phyloP scores from a whole-genome alignment of 257 asterid genomes.

The Euphrasia confusa region DNA sequence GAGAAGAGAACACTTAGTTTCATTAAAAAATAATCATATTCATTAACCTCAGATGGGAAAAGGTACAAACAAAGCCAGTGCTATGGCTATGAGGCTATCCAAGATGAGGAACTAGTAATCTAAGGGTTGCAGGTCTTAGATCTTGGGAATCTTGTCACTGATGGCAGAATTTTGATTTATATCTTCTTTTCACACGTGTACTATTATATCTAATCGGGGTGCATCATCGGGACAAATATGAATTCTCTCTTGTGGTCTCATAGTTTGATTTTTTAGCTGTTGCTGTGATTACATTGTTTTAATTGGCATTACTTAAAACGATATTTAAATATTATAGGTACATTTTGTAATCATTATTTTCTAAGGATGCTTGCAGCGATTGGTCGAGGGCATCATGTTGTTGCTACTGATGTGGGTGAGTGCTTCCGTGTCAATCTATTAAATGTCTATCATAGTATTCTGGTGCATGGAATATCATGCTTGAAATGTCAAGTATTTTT shows the following conservation, averaged over 20 bases:
- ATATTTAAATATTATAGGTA: conserved; percentile 39
- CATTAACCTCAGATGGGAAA: neutral
- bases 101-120: conserved; percentile 14
- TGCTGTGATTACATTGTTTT: conserved; percentile 20
- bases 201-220: neutral
- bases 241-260: conserved; percentile 12
- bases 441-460: conserved; percentile 1
- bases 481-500: neutral
- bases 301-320: conserved; percentile 13
- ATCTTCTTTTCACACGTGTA: conserved; percentile 6
- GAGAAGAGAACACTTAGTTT: neutral
- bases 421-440: neutral
- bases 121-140: conserved; percentile 15
- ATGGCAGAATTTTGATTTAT: conserved; percentile 13
- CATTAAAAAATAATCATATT: neutral
- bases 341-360: conserved; percentile 86
- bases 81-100: conserved; percentile 4
- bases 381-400: conserved; percentile 62
- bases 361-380: conserved; percentile 78
- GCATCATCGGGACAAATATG: neutral
- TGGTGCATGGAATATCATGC: neutral
- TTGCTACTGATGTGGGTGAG: conserved; percentile 33
- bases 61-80: neutral
- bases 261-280: conserved; percentile 7
- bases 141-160: conserved; percentile 20